Base-by-base conservation (phyloP, 805 yeast species). In the Naumovozyma baii region DNA sequence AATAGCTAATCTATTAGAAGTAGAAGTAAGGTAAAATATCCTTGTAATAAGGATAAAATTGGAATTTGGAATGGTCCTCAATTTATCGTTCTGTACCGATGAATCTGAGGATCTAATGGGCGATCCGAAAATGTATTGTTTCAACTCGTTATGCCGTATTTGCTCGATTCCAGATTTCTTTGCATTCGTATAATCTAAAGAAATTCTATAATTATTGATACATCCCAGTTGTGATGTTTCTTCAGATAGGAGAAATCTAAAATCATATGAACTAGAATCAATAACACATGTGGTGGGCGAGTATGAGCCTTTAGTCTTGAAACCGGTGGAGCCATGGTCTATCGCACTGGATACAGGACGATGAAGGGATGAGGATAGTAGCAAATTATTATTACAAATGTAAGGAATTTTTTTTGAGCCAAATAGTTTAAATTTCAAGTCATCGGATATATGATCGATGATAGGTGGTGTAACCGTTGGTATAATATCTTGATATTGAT, bases 91-190 rank as follows among this genome's bases (percentile, higher is more conserved):
- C 29, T 48, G 47, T 19, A 48, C 52, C 41, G 44, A 50, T 41
- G 44, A 50, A 33, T 47, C 57, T 35, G 42, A 58, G 41, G 48
- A 55, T 44, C 60, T 55, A 43, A 67, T 50, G 3, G 64, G 61
- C 13, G 68, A 66, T 1, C 71, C 69, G 48, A 67, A 66, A 41
- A 63, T 61, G 38, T 62, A 58, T 19, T 66, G 68, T 39, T 59
- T 54, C 34, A 67, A 44, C 34, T 63, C 63, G 39, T 48, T 55
- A 2, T 51, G 52, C 32, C 63, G 49, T 18, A 60, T 57, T 26
- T 52, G 54, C 16, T 50, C 53, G 44, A 54, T 48, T 16, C 42
- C 39, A 0, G 53, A 44, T 8, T n/a, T n/a, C 25, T 48, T 44
- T 12, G 52, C 54, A 39, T 47, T 50, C 4, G 55, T 49, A 29